These are phyloP conservation scores for Tulasnella sp. DNA, from an alignment of 768 basidiomycete genomes.

Conservation along the genomic window DNA sequence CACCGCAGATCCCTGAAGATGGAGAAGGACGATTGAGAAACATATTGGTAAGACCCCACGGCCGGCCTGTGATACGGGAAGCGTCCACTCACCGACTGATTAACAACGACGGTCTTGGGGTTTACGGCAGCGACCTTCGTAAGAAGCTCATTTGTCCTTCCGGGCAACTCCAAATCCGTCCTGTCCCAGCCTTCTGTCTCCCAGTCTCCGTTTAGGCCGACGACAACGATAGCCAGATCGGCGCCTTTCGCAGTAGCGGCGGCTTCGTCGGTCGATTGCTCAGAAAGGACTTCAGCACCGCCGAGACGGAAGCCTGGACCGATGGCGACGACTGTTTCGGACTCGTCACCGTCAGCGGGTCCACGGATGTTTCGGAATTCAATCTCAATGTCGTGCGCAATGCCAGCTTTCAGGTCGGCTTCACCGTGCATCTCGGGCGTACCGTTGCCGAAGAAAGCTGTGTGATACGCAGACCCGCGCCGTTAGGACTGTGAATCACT, in stretches of 20 bases:
- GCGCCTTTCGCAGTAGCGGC: slow-evolving; percentile 39
- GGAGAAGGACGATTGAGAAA: too few relatives aligned
- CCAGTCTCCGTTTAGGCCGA: slow-evolving; percentile 52
- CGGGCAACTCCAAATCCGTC: slow-evolving; percentile 61
- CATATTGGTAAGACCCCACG: slow-evolving; percentile 2
- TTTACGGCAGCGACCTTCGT: slow-evolving; percentile 57
- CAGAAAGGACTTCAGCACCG: slow-evolving; percentile 37
- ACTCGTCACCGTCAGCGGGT: slow-evolving; percentile 45
- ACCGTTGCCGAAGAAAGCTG: slow-evolving; percentile 69
- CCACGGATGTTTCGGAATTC: slow-evolving; percentile 63
- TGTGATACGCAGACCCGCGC: slow-evolving; percentile 48
- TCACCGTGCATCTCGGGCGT: slow-evolving; percentile 65
- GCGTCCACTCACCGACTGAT: slow-evolving; percentile 55
- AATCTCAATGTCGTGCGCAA: slow-evolving; percentile 58
- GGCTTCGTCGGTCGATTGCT: slow-evolving; percentile 40
- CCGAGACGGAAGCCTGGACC: slow-evolving; percentile 39
- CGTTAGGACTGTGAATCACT: too few relatives aligned
- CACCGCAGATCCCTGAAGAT: slow-evolving; percentile 62
- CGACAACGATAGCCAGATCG: slow-evolving; percentile 40
- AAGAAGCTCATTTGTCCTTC: slow-evolving; percentile 63
- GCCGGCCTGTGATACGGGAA: not conserved
- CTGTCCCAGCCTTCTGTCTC: slow-evolving; percentile 78
- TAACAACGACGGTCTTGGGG: slow-evolving; percentile 53
- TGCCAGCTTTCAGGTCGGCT: slow-evolving; percentile 53
- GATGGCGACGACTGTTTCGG: not conserved